phyloP scores from a whole-genome alignment of 495 filamentous ascomycete genomes.

The Penicillium cinerascens region DNA sequence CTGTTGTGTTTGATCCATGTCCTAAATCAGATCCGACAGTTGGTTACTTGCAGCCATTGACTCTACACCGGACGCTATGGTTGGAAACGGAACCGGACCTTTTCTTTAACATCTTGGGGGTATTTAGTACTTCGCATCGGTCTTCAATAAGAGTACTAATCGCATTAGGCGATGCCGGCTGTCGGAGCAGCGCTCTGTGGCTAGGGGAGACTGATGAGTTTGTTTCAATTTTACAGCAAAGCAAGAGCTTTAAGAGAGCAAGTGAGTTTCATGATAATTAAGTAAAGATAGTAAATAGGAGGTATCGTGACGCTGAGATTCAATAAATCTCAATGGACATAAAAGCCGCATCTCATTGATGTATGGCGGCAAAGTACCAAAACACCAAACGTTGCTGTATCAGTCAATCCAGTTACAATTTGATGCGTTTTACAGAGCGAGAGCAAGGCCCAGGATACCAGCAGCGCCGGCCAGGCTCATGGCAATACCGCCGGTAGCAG shows the following conservation, averaged over 20 bases:
- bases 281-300: neutral
- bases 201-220: no score
- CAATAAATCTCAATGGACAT: neutral
- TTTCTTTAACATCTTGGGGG: no score
- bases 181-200: no score
- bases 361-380: neutral
- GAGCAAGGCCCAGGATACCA: slow-evolving; percentile 24
- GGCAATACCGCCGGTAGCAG: slow-evolving; percentile 15
- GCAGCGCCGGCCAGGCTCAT: slow-evolving; percentile 20
- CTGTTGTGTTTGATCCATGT: no score
- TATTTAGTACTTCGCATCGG: no score
- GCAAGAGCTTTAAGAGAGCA: neutral
- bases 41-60: no score
- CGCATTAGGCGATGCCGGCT: no score
- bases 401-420: neutral
- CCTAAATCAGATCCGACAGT: no score
- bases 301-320: neutral
- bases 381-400: neutral
- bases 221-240: no score
- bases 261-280: neutral
- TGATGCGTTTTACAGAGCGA: slow-evolving; percentile 16
- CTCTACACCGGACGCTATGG: no score
- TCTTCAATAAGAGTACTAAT: no score
- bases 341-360: neutral
- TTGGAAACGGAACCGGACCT: no score